Base-by-base conservation (phyloP, 176 grass and related monocot genomes). In the Phragmites australis region DNA sequence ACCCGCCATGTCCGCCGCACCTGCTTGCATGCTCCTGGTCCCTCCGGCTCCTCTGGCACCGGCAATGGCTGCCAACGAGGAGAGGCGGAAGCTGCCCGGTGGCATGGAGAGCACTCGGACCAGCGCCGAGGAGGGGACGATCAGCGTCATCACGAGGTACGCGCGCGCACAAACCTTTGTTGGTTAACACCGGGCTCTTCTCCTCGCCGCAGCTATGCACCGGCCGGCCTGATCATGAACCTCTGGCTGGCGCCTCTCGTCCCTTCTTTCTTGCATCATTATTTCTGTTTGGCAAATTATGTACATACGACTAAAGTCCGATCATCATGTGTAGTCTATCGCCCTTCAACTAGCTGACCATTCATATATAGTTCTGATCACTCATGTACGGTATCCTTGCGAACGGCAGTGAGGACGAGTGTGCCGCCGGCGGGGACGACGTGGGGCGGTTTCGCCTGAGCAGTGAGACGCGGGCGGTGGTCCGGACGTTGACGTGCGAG, bases 401-500 rank as follows among this genome's bases (percentile, higher is more conserved):
- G 42, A 43, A 2, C 52, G 70, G 60, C 60, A n/a, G 47, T 52
- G 63, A 56, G 62, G 21, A 48, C 10, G 22, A 27, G 6, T 21
- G 39, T 8, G 5, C 39, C 21, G 80, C 16, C 10, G 16, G 10
- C 13, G 41, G 12, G 0, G 50, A 9, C 37, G 71, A 15, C 51
- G 19, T 17, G 32, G 29, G 8, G n/a, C n/a, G n/a, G n/a, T n/a
- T n/a, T n/a, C n/a, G n/a, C n/a, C n/a, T n/a, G n/a, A n/a, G n/a
- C n/a, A n/a, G n/a, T 9, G 48, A 18, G 60, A 42, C 81, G 9
- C 49, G 87, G 59, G 13, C 51, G 87, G 87, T 88, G 51, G 75
- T 74, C 15, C 81, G 39, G 50, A 79, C 17, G 0, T 21, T 88
- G 51, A 16, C 44, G 51, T 88, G 81, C 81, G 31, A 80, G 43